phyloP scores from a whole-genome alignment of 306 rosid genomes.

The Astragalus glycyphyllos region DNA sequence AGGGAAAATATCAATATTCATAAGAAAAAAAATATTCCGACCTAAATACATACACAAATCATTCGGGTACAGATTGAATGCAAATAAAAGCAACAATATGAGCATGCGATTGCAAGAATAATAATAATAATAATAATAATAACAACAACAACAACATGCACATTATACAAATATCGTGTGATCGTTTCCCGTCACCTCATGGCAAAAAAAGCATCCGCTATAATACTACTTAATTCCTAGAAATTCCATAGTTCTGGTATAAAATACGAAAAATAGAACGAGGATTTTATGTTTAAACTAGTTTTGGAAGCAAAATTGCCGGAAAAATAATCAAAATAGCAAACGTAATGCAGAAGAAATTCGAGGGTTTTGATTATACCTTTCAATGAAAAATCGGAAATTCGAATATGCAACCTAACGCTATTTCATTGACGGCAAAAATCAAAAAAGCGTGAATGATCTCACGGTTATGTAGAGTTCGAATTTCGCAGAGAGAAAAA shows the following conservation, averaged over 20 bases:
- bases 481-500: no score
- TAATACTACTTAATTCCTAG: neutral
- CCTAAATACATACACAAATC: neutral
- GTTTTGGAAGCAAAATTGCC: neutral
- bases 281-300: neutral
- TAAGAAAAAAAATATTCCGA: slow-evolving; percentile 5
- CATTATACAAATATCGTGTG: neutral
- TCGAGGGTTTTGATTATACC: slow-evolving; percentile 15
- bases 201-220: slow-evolving; percentile 12
- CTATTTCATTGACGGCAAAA: no score
- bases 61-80: neutral
- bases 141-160: no score
- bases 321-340: neutral
- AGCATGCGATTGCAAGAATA: neutral
- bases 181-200: no score
- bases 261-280: neutral
- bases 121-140: no score
- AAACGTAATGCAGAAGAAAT: neutral
- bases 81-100: neutral
- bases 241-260: neutral
- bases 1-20: no score
- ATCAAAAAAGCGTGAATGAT: neutral
- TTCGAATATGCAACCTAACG: no score
- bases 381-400: neutral
- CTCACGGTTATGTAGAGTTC: neutral